Evolutionary conservation across 805 yeast species (phyloP).

Genomic region (Zygotorulaspora chibaensis): DNA sequence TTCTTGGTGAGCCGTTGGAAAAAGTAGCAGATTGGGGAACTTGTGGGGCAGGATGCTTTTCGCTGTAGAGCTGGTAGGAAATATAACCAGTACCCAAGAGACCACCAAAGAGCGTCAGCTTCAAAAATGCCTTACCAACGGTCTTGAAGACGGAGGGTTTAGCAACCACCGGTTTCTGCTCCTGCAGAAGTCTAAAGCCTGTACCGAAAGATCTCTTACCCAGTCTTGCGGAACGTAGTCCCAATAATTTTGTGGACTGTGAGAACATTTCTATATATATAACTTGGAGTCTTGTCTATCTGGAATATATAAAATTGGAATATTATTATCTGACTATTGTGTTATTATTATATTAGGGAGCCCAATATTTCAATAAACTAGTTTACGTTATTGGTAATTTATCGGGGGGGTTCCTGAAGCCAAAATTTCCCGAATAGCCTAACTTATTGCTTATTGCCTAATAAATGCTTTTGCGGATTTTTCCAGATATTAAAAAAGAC

Average conservation of each 20-base stretch:
- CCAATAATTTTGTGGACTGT: conserved; percentile 3
- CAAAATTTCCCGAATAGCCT: too few relatives aligned
- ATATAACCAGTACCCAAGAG: conserved; percentile 52
- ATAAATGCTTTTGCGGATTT: too few relatives aligned
- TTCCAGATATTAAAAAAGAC: too few relatives aligned
- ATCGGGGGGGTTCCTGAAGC: too few relatives aligned
- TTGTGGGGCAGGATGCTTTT: conserved; percentile 58
- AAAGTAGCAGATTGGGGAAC: conserved; percentile 54
- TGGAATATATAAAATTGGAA: not conserved
- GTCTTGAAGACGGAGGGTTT: conserved; percentile 6
- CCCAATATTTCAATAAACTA: too few relatives aligned
- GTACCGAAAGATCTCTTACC: conserved; percentile 1
- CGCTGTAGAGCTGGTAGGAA: conserved; percentile 60
- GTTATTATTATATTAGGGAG: too few relatives aligned
- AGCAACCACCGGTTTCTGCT: conserved; percentile 6
- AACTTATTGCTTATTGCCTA: too few relatives aligned
- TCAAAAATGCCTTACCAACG: conserved; percentile 8
- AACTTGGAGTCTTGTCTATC: too few relatives aligned
- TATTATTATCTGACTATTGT: too few relatives aligned
- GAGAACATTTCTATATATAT: conserved; percentile 3
- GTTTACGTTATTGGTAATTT: too few relatives aligned
- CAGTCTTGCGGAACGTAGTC: conserved; percentile 1
- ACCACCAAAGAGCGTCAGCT: conserved; percentile 32
- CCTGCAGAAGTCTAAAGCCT: conserved; percentile 4
- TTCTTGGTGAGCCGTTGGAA: conserved; percentile 42